These are phyloP conservation scores for Chamaecrista fasciculata DNA, from an alignment of 306 rosid genomes.

Conservation along the genomic window DNA sequence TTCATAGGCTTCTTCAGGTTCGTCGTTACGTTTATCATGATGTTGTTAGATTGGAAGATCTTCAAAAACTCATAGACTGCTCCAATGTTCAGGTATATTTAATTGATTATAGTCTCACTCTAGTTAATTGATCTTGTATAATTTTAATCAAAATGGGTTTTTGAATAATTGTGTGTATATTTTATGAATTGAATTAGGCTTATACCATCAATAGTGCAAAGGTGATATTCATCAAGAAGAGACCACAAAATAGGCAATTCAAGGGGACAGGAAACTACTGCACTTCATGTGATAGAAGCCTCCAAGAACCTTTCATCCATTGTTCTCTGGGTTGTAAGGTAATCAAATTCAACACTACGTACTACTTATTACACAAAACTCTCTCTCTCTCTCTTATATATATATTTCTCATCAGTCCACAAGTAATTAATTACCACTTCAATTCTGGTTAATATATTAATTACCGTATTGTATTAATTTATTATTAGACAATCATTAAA, in stretches of 20 bases:
- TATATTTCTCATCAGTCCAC: too few species aligned
- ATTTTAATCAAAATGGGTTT: not conserved
- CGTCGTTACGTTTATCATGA: constrained; percentile 97
- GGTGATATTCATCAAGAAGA: constrained; percentile 96
- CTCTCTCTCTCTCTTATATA: too few species aligned
- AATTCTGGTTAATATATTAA: too few species aligned
- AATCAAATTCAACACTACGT: too few species aligned
- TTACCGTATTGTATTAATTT: too few species aligned
- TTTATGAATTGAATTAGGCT: constrained; percentile 39
- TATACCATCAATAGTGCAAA: constrained; percentile 95
- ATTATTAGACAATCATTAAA: too few species aligned
- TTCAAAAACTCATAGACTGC: constrained; percentile 90
- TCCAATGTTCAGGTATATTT: constrained; percentile 79
- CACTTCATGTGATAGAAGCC: constrained; percentile 92
- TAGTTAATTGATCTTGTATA: too few species aligned
- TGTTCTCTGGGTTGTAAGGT: constrained; percentile 99
- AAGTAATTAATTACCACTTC: too few species aligned
- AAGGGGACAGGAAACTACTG: constrained; percentile 95
- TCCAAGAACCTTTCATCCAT: constrained; percentile 93
- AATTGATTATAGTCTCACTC: too few species aligned
- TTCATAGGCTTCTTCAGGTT: constrained; percentile 90
- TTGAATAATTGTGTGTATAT: not conserved
- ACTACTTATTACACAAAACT: constrained; percentile 19
- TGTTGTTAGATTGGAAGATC: constrained; percentile 91
- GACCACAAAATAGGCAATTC: constrained; percentile 96